phyloP scores from a whole-genome alignment of 805 yeast genomes.

The Teunomyces stri region DNA sequence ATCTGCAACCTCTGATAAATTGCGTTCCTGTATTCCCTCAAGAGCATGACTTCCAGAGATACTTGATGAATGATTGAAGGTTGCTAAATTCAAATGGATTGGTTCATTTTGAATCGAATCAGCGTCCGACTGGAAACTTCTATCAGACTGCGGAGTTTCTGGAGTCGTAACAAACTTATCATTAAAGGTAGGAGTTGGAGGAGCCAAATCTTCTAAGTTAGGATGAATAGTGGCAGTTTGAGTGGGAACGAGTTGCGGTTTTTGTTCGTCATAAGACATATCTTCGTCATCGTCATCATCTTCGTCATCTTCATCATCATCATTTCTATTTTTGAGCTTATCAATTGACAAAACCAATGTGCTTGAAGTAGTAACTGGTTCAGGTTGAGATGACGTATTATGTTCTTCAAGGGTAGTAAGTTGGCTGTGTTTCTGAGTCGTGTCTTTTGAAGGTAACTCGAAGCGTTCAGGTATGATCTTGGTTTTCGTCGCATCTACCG shows the following conservation, averaged over 20 bases:
- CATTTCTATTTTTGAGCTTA: constrained; percentile 10
- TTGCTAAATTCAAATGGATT: constrained; percentile 21
- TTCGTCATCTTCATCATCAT: constrained; percentile 15
- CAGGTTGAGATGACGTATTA: neutral
- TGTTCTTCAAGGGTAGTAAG: neutral
- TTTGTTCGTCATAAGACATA: constrained; percentile 1
- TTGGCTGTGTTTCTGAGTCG: neutral
- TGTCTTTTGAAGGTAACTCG: constrained; percentile 5
- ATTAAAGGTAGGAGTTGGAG: constrained; percentile 31
- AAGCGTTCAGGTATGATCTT: constrained; percentile 7
- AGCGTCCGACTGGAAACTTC: constrained; percentile 37
- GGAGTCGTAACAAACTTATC: constrained; percentile 13
- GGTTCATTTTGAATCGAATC: constrained; percentile 43
- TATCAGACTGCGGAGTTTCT: constrained; percentile 35
- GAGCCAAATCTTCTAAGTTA: constrained; percentile 9
- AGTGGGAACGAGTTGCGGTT: neutral
- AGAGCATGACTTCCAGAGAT: neutral
- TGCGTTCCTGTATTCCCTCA: neutral
- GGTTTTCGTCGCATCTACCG: neutral
- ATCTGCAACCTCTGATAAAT: neutral
- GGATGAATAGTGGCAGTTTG: neutral
- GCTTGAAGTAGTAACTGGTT: constrained; percentile 4
- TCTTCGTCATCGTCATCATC: constrained; percentile 4
- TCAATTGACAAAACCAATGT: constrained; percentile 38
- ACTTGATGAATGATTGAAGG: neutral